Evolutionary conservation across 148 eudicot species (phyloP), one percentile per base, ranked within the genome.

Genomic region (Linanthus parryae): DNA sequence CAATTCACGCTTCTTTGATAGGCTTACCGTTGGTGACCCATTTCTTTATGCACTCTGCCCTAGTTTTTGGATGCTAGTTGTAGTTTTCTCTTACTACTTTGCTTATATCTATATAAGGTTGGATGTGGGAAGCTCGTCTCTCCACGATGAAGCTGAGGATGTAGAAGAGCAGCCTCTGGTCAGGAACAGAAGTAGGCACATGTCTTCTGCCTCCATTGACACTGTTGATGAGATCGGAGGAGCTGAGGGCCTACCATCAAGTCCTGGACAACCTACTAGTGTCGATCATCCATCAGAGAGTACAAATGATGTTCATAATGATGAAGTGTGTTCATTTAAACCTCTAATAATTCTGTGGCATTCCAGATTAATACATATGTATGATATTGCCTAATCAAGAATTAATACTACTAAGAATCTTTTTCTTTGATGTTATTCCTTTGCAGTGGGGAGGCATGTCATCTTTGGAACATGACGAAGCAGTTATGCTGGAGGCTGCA

Each of bases 401-500:
- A 42, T 20, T 56, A 33, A 23, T 33, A 9, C 3, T 31, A 30
- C 10, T 16, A n/a, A 30, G 49, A 25, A 24, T 21, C 16, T 52
- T 12, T 20, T 54, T n/a, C n/a, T n/a, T n/a, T n/a, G n/a, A n/a
- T n/a, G n/a, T 35, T 29, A 8, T 44, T 49, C 14, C 31, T 44
- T 73, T 71, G 38, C 56, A 94, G 99, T 94, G 96, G 99, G 99
- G 96, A 58, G 99, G 95, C 53, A 94, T 94, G 48, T 84, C 99
- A 42, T 84, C 99, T 18, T 78, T 59, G 73, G 99, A 94, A 73
- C 99, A 88, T 57, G 92, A 94, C 65, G 99, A 94, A 76, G 96
- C 99, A 33, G 84, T 92, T 57, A 92, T 92, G 99, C 75, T 92
- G 27, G 99, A 92, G 70, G 96, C 99, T 72, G 99, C 99, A 40